Base-by-base conservation (phyloP, 805 yeast genomes). In the Komagataella kurtzmanii region DNA sequence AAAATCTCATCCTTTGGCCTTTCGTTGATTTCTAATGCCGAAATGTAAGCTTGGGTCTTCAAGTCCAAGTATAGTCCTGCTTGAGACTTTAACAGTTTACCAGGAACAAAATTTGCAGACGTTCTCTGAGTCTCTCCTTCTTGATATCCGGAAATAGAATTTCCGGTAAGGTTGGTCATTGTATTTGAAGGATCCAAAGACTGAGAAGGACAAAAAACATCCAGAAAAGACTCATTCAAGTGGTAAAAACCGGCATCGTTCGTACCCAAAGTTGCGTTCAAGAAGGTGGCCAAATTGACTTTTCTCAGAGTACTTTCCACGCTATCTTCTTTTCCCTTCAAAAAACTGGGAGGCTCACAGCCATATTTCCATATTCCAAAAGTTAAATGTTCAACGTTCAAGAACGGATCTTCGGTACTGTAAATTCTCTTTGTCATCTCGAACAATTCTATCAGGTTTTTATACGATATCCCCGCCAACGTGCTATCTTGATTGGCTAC, bases 1-100 rank as follows among this genome's bases (percentile, higher is more conserved):
- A 90, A 69, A 8, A 88, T 76, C 47, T 83, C 90, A 52, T 74
- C 75, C 55, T 79, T 75, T 1, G 85, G 69, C 56, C 85, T 71
- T 51, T 80, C 73, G n/a, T 71, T 72, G 1, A 82, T 73, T 60
- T 84, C 87, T 54, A 90, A 65, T 0, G 95, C 96, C 1, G 97
- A 83, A 18, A 93, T 89, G 61, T 81, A 93, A 0, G 97, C 96
- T 65, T 93, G 99, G 0, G 99, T 93, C 64, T 93, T 93, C 62
- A 93, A 74, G 58, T 93, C 97, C 45, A 93, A 71, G 58, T 75
- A 88, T 50, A 93, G 67, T 10, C 79, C 80, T 0, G 93, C 89
- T 58, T 88, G 97, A 7, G 85, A 79, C 63, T 89, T 89, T 53
- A 88, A 69, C 46, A 93, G 69, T 58, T 67, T 67, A 3, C 47